Conservation (phyloP, 805 yeast genomes). For the Barnettozyma pratensis region DNA sequence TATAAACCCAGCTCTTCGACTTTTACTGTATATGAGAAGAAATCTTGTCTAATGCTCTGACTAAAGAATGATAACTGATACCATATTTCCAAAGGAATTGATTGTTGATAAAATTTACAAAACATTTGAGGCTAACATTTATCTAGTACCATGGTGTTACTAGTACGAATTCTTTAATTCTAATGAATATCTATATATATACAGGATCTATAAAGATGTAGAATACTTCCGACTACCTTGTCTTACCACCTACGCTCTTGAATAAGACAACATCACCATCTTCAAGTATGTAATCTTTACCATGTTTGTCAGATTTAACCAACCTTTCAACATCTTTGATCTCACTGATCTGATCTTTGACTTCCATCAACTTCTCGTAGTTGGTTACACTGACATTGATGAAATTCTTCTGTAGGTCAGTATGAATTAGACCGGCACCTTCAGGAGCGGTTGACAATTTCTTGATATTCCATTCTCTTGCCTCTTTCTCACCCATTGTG, state of each 20-base stretch:
- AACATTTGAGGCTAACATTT: too few species aligned
- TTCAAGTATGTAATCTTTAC: slow-evolving; percentile 73
- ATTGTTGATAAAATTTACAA: too few species aligned
- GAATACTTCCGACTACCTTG: slow-evolving; percentile 16
- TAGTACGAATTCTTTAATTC: background rate
- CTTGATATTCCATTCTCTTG: slow-evolving; percentile 84
- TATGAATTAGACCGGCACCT: slow-evolving; percentile 88
- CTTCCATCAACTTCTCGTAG: slow-evolving; percentile 47
- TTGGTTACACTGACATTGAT: slow-evolving; percentile 72
- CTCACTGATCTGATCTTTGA: slow-evolving; percentile 11
- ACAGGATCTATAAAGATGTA: background rate
- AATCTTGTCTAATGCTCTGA: slow-evolving; percentile 26
- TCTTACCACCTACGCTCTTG: slow-evolving; percentile 66
- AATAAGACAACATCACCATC: slow-evolving; percentile 80
- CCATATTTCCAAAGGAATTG: too few species aligned
- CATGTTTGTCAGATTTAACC: slow-evolving; percentile 41
- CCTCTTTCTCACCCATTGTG: slow-evolving; percentile 84
- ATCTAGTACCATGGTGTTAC: background rate
- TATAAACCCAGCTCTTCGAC: slow-evolving; percentile 29
- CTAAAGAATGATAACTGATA: background rate
- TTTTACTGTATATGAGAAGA: slow-evolving; percentile 26
- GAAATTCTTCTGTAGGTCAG: slow-evolving; percentile 77
- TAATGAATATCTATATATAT: background rate
- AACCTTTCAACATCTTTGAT: slow-evolving; percentile 28
- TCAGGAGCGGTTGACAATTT: slow-evolving; percentile 75